A percentile compares a stretch with the other conserved stretches of the same genome.
These are phyloP conservation scores for Eucalyptus coolabah DNA, from an alignment of 345 rosid species.

Conservation along the genomic window DNA sequence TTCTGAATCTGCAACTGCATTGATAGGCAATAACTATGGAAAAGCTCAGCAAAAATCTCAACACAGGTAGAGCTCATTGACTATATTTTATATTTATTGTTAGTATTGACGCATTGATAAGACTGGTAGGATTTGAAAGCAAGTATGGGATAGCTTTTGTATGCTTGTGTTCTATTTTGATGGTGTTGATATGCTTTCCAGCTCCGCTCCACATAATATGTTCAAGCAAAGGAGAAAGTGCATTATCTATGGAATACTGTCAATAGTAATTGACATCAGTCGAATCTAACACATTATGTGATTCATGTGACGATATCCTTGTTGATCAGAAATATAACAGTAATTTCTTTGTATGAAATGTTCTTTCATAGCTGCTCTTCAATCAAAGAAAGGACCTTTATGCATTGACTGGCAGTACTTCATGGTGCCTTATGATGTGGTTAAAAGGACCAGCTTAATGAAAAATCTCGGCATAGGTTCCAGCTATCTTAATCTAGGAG, in stretches of 20 bases:
- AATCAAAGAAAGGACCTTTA: not conserved
- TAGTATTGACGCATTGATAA: not conserved
- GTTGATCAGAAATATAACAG: not conserved
- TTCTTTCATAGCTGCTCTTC: not conserved
- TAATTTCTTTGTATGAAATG: not conserved
- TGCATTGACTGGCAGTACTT: not conserved
- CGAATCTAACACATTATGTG: not conserved
- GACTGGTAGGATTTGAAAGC: not conserved
- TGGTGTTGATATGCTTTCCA: not conserved
- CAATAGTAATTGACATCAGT: not conserved
- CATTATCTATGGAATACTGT: not conserved
- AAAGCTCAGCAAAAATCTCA: conserved; percentile 17
- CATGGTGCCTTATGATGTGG: not conserved
- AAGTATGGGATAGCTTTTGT: not conserved
- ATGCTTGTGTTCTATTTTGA: not conserved
- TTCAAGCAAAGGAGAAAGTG: not conserved
- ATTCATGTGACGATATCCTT: not conserved
- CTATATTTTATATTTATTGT: not conserved
- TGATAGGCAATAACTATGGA: not conserved
- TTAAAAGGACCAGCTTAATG: not conserved
- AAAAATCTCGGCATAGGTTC: not conserved
- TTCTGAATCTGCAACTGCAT: conserved; percentile 13
- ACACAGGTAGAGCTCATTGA: conserved; percentile 34
- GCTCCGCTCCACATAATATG: not conserved
- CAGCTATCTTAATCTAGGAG: not conserved